Evolutionary conservation across 164 flowering plant genomes (phyloP), one percentile per base, ranked within the genome.

Genomic region (Sextonia rubra): DNA sequence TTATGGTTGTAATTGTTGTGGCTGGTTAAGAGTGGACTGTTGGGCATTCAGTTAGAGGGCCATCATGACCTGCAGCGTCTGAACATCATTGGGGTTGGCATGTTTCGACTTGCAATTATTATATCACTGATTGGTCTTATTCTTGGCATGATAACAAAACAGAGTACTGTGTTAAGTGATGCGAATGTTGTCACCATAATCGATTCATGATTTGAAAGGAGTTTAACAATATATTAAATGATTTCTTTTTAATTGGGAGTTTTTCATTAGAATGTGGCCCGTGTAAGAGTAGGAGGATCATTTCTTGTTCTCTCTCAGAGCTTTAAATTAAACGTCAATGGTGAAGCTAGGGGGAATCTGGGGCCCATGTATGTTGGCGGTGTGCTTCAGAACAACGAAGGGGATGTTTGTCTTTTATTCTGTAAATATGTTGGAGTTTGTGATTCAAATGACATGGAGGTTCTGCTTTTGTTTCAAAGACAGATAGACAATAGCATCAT

Each of bases 1-100:
- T 56, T 47, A 44, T 66, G 70, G 49, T 66, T 37, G n/a, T 74
- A 44, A 66, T 66, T 68, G 30, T 24, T 64, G 63, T 61, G 29
- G 61, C 32, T 64, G 63, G 64, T 52, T 4, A 29, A 58, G 25
- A 64, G 37, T 23, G 30, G 69, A 60, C 14, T 25, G 48, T 37
- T 30, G 23, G 56, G 9, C 37, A 18, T 22, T 47, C 27, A 15
- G 20, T 14, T 60, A 32, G 62, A 75, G 63, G 11, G 32, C 58
- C 7, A 48, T n/a, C 48, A 68, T 56, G 55, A 20, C 29, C 23
- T 20, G 37, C 14, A 61, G 12, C 3, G 6, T 22, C 5, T 18
- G 64, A 61, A 61, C 64, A 61, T 61, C 18, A 61, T 61, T 12
- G 67, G 26, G 67, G 23, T 27, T 12, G 47, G 15, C 37, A 27